phyloP scores from a whole-genome alignment of 2,329 filamentous ascomycete species.

The Coccinonectria pachysandricola region DNA sequence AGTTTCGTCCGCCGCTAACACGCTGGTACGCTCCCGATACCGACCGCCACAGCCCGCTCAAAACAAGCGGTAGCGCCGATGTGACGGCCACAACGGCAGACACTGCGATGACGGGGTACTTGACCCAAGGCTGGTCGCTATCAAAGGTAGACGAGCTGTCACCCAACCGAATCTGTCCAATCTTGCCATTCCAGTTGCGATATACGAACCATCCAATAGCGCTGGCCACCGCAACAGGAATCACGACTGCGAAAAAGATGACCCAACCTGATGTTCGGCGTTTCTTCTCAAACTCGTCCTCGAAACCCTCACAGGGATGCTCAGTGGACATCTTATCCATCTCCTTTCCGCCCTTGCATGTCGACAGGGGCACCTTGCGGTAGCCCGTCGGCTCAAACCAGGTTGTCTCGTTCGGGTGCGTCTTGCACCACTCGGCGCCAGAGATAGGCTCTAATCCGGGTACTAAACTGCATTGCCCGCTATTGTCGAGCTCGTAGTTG shows the following conservation, averaged over 20 bases:
- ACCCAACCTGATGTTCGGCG: constrained; percentile 60
- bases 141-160: constrained; percentile 51
- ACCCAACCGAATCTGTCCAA: constrained; percentile 84
- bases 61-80: constrained; percentile 58
- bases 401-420: constrained; percentile 58
- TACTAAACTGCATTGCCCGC: constrained; percentile 70
- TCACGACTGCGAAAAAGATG: constrained; percentile 75
- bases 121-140: constrained; percentile 65
- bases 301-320: constrained; percentile 61
- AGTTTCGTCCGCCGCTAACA: constrained; percentile 37
- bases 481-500: constrained; percentile 75
- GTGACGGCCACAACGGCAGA: constrained; percentile 53
- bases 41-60: constrained; percentile 61
- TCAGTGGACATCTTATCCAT: constrained; percentile 54
- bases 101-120: constrained; percentile 67
- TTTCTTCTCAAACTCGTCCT: constrained; percentile 68
- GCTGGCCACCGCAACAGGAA: constrained; percentile 62
- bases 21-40: constrained; percentile 41
- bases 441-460: constrained; percentile 54
- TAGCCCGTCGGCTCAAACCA: constrained; percentile 84
- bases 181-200: constrained; percentile 76
- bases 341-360: constrained; percentile 66
- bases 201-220: constrained; percentile 77
- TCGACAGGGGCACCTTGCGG: constrained; percentile 80
- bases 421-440: constrained; percentile 39